Evolutionary conservation across 495 filamentous ascomycete species (phyloP).

Genomic region (Pyrenula aspistea): DNA sequence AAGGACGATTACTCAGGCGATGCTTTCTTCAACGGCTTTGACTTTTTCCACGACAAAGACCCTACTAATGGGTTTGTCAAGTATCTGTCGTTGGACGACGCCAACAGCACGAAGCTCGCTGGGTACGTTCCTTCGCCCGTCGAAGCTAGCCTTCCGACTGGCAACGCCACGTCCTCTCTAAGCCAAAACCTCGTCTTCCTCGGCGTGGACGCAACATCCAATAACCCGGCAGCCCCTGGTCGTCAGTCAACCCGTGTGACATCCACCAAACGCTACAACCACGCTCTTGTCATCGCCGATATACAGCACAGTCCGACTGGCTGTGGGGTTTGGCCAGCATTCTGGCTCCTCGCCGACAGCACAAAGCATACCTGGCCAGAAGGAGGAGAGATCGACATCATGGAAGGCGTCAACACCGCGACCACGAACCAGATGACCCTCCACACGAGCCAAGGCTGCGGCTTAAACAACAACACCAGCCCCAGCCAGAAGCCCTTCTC

Average conservation of each 20-base stretch:
- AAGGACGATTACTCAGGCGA: background rate
- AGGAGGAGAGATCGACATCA: conserved; percentile 61
- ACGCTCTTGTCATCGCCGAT: conserved; percentile 47
- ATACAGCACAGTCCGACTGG: conserved; percentile 41
- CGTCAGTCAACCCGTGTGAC: conserved; percentile 43
- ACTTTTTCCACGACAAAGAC: conserved; percentile 5
- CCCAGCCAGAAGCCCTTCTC: too few relatives aligned
- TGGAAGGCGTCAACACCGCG: conserved; percentile 54
- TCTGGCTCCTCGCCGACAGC: conserved; percentile 43
- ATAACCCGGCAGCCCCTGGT: conserved; percentile 32
- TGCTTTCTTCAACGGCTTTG: conserved; percentile 1
- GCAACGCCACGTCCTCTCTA: conserved; percentile 41
- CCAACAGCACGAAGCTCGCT: conserved; percentile 7
- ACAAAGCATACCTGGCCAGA: conserved; percentile 46
- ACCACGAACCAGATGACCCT: conserved; percentile 49
- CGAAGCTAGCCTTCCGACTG: background rate
- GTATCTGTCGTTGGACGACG: background rate
- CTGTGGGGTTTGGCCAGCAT: conserved; percentile 49
- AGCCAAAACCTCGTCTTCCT: conserved; percentile 28
- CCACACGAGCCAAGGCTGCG: conserved; percentile 50
- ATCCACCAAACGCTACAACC: conserved; percentile 37
- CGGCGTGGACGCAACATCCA: conserved; percentile 26
- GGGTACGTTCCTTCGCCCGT: conserved; percentile 6
- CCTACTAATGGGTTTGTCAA: conserved; percentile 14
- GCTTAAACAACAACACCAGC: conserved; percentile 27